Evolutionary conservation across 768 basidiomycete genomes (phyloP).

Genomic region (Termitomyces sp.): DNA sequence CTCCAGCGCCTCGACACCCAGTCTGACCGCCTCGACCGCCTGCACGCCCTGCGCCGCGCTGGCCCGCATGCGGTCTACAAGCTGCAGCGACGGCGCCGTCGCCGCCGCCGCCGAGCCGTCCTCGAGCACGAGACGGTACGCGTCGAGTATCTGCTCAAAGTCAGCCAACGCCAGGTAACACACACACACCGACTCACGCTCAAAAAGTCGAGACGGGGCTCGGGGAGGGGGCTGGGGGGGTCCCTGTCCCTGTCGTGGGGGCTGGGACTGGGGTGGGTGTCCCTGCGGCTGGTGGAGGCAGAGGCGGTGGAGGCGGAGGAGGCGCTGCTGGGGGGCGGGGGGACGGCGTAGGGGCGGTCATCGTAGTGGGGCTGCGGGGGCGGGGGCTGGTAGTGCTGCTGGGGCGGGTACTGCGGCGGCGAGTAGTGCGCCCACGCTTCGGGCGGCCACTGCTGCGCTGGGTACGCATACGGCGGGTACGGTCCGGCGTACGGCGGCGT

Average conservation of each 20-base stretch:
- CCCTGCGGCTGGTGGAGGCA: not conserved
- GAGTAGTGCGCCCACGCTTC: not conserved
- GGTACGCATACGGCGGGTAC: conserved; percentile 7
- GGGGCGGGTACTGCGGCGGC: conserved; percentile 5
- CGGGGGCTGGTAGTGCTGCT: conserved; percentile 8
- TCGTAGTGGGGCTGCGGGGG: not conserved
- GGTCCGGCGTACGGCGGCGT: not conserved
- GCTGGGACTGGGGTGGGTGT: not conserved
- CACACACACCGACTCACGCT: not conserved
- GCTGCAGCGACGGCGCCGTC: not conserved
- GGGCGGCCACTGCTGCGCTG: not conserved
- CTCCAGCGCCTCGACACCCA: not conserved
- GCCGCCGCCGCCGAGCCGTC: not conserved
- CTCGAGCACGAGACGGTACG: not conserved
- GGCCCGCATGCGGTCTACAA: not conserved
- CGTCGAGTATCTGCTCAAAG: not conserved
- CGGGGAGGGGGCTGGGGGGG: not conserved
- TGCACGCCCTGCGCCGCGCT: not conserved
- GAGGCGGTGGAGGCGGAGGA: not conserved
- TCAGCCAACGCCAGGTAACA: too few relatives aligned
- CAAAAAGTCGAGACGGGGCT: not conserved
- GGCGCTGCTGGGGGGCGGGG: not conserved
- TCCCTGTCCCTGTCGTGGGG: not conserved
- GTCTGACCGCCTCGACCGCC: not conserved
- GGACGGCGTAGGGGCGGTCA: not conserved